Conservation (phyloP, 768 basidiomycete genomes). For the Leccinum rimulosum region DNA sequence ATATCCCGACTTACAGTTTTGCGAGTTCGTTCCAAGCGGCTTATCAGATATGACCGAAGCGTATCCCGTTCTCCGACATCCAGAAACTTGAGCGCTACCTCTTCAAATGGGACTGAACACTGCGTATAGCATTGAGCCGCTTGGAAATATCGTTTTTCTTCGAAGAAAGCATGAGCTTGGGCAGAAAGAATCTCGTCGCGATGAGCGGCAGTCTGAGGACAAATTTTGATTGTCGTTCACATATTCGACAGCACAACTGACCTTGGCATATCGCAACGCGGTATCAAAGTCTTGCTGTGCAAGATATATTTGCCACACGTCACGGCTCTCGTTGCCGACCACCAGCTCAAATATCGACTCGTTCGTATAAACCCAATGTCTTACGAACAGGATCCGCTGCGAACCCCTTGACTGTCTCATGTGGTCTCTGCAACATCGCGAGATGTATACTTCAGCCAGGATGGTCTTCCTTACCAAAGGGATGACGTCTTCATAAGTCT, state of each 20-base stretch:
- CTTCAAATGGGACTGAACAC: constrained; percentile 85
- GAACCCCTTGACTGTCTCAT: constrained; percentile 70
- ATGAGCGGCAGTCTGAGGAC: constrained; percentile 76
- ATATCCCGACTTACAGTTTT: constrained; percentile 59
- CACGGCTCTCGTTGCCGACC: constrained; percentile 83
- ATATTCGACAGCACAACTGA: constrained; percentile 28
- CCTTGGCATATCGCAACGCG: constrained; percentile 82
- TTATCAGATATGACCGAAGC: constrained; percentile 84
- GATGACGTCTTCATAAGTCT: constrained; percentile 80
- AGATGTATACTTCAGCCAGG: neutral
- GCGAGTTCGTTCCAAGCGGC: constrained; percentile 79
- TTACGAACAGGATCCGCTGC: constrained; percentile 81
- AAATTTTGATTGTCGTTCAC: constrained; percentile 1
- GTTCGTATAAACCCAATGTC: constrained; percentile 92
- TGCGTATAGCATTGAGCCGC: constrained; percentile 92
- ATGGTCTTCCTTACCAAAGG: constrained; percentile 58
- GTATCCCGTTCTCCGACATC: constrained; percentile 90
- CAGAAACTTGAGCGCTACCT: constrained; percentile 85
- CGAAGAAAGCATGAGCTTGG: constrained; percentile 80
- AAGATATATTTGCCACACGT: constrained; percentile 92
- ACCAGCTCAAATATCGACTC: constrained; percentile 86
- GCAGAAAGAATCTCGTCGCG: constrained; percentile 79
- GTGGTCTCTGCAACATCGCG: constrained; percentile 55
- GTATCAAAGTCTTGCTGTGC: constrained; percentile 73
- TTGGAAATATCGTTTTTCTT: constrained; percentile 79